Conservation (phyloP, 176 grass and related monocot genomes). For the Secale cereale region DNA sequence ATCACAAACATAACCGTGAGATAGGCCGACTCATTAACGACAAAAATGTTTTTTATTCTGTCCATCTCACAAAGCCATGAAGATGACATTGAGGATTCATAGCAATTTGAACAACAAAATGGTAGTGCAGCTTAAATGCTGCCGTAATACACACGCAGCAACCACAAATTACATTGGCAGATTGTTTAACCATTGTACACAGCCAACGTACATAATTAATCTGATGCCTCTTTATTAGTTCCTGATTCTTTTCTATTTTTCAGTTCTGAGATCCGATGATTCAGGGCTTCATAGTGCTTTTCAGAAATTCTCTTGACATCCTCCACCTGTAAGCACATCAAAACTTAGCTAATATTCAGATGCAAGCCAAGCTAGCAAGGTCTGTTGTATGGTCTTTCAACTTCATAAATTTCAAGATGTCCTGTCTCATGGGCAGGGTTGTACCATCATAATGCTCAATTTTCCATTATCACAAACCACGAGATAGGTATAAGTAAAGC, state of each 20-base stretch:
- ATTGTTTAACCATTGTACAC: slow-evolving; percentile 15
- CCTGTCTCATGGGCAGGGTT: not conserved
- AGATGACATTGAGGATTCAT: slow-evolving; percentile 18
- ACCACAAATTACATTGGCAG: slow-evolving; percentile 12
- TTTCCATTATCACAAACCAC: not conserved
- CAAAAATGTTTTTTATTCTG: slow-evolving; percentile 39
- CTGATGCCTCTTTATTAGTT: slow-evolving; percentile 39
- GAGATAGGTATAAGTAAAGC: slow-evolving; percentile 9
- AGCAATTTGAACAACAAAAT: slow-evolving; percentile 23
- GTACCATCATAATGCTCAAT: not conserved
- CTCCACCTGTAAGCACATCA: slow-evolving; percentile 47
- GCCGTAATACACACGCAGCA: slow-evolving; percentile 28
- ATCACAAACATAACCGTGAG: not conserved
- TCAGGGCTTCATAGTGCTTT: slow-evolving; percentile 46
- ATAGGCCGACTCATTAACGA: not conserved
- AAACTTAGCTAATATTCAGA: slow-evolving; percentile 19
- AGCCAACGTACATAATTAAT: slow-evolving; percentile 31
- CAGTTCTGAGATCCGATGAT: slow-evolving; percentile 43
- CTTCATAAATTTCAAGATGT: not conserved
- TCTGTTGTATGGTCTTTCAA: not conserved
- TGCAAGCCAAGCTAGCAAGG: not conserved
- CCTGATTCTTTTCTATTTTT: slow-evolving; percentile 47
- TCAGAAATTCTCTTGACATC: slow-evolving; percentile 51
- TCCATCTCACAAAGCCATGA: slow-evolving; percentile 24
- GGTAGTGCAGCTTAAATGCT: slow-evolving; percentile 34